Evolutionary conservation across 2,329 filamentous ascomycete genomes (phyloP), one percentile per base, ranked within the genome.

Genomic region (Fusarium coffeatum): DNA sequence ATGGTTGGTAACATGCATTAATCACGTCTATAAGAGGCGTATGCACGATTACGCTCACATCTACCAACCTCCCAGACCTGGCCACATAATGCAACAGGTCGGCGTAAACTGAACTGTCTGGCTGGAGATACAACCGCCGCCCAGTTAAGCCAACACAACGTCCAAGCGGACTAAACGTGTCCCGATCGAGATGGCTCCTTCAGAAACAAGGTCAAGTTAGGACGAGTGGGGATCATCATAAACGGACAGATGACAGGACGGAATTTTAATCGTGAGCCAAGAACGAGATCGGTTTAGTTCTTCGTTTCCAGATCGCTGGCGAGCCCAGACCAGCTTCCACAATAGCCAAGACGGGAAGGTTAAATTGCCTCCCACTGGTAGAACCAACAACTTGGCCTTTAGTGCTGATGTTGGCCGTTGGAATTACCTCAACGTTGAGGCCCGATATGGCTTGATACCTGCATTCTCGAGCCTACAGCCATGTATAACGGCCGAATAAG

Each of bases 1-100:
- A 45, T 16, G 9, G 18, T 25, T 55, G 12, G n/a, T 22, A 7
- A 9, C 37, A 28, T 27, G 6, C 2, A 18, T 18, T 28, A 8
- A 64, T 47, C 20, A 23, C 45, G 22, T 37, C 34, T 40, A 8
- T 6, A 25, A 27, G 28, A 37, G 48, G 43, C 37, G 47, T 12
- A 59, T 59, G 60, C 43, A 42, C 20, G 11, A 40, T 65, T 51
- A 53, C 41, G 6, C 34, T n/a, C 10, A 12, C n/a, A 48, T 28
- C 18, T 22, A 9, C 48, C 6, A 25, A 18, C 30, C 8, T 23
- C 6, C 30, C 15, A 25, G n/a, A 25, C 10, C 15, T 6, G 6
- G 20, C 5, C 13, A 4, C 20, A 8, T 18, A 23, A 32, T 32
- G 30, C 4, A 16, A 32, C 30, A 32, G 30, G 30, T 15, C 15